Evolutionary conservation across 2,329 filamentous ascomycete species (phyloP), one percentile per base, ranked within the genome.

Genomic region (Coniochaeta sp.): DNA sequence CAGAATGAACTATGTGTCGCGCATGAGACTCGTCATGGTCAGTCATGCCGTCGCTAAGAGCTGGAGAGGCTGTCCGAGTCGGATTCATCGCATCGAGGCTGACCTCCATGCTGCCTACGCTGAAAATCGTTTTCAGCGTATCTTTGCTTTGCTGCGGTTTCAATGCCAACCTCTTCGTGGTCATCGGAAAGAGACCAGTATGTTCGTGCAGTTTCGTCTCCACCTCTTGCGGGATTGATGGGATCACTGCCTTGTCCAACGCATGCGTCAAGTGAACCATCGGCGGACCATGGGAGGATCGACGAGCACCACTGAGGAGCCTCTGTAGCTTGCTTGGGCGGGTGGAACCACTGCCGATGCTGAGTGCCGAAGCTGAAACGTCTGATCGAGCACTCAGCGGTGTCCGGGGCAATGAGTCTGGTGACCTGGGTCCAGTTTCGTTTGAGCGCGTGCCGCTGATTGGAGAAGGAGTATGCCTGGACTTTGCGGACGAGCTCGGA

Each of bases 81-180:
- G 28, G 31, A 17, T 57, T 57, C 7, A 62, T 57, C 6, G 65
- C 61, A 16, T 71, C 70, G 28, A 68, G 66, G 43, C 62, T 69
- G 17, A 66, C 62, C 54, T 80, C 77, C 19, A 76, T 68, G 57
- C 78, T 81, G 6, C 76, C 78, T 9, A 81, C 78, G 61, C 80
- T 81, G 58, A 81, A 66, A 19, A 82, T 81, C 1, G 79, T 81
- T 58, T 77, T 77, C 28, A 81, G 66, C 0, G 77, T 80, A 28
- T 81, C 79, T 63, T 76, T 75, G 65, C 76, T 81, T n/a, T 72
- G 65, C 34, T 77, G 74, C 0, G 71, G 68, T 52, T 72, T 75
- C 54, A 79, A 64, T 6, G 70, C 67, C 12, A 76, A 64, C 44
- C 72, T 73, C 63, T 74, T 77, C 1, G 73, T 69, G 16, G 71